phyloP scores from a whole-genome alignment of 1,139 yeast species.

The Waltiozyma sp. region DNA sequence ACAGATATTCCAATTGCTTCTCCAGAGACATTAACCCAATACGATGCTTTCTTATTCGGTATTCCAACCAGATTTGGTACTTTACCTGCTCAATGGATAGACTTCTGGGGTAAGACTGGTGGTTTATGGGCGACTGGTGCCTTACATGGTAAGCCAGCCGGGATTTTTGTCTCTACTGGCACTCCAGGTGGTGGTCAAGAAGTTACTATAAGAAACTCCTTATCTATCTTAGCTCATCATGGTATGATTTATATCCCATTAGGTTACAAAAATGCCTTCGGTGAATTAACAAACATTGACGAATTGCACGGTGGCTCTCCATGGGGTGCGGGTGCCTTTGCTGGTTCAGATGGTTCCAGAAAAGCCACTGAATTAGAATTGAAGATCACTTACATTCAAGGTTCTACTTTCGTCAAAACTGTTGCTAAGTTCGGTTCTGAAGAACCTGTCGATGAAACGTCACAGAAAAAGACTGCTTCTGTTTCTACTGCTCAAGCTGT shows the following conservation, averaged over 20 bases:
- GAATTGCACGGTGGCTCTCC: slow-evolving; percentile 77
- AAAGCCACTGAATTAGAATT: slow-evolving; percentile 53
- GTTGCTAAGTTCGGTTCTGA: slow-evolving; percentile 7
- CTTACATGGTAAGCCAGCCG: slow-evolving; percentile 64
- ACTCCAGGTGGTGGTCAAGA: slow-evolving; percentile 82
- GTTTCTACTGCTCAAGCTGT: slow-evolving; percentile 1
- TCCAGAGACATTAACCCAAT: slow-evolving; percentile 41
- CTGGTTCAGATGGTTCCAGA: slow-evolving; percentile 72
- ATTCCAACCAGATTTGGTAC: slow-evolving; percentile 77
- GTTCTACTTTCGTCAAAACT: slow-evolving; percentile 31
- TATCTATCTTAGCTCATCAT: slow-evolving; percentile 63
- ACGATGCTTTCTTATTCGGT: slow-evolving; percentile 73
- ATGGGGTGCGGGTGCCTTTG: slow-evolving; percentile 80
- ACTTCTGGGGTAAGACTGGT: slow-evolving; percentile 77
- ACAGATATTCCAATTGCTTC: slow-evolving; percentile 61
- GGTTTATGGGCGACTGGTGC: slow-evolving; percentile 73
- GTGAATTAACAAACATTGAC: slow-evolving; percentile 41
- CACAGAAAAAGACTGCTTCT: slow-evolving; percentile 2
- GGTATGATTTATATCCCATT: slow-evolving; percentile 72
- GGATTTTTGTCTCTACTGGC: slow-evolving; percentile 69
- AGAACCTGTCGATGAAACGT: neutral
- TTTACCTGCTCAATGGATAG: slow-evolving; percentile 69
- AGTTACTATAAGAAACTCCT: slow-evolving; percentile 46
- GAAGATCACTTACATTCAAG: slow-evolving; percentile 48
- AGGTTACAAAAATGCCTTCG: slow-evolving; percentile 57